These are phyloP conservation scores for Phytophthora kernoviae DNA, from an alignment of 352 stramenopile species.

Conservation along the genomic window DNA sequence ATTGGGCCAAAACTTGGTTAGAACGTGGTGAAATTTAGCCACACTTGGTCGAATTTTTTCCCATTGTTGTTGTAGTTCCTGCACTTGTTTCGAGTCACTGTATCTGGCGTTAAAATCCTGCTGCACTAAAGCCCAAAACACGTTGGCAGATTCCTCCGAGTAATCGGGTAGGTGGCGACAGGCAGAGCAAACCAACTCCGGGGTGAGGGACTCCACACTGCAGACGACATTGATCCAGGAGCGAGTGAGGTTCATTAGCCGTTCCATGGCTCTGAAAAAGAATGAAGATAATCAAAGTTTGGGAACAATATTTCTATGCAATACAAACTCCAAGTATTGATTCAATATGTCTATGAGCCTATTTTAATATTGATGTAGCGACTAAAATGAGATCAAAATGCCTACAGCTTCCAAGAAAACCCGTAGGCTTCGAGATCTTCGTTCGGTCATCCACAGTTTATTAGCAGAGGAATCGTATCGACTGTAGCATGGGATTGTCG, in stretches of 20 bases:
- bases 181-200: slow-evolving; percentile 6
- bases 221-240: slow-evolving; percentile 13
- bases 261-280: background rate
- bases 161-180: slow-evolving; percentile 4
- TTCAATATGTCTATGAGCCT: no score
- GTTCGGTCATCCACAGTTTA: no score
- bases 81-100: background rate
- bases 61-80: slow-evolving; percentile 8
- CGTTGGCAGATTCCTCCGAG: slow-evolving; percentile 8
- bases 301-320: no score
- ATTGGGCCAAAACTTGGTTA: slow-evolving; percentile 13
- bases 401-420: no score
- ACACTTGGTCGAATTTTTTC: slow-evolving; percentile 6
- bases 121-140: slow-evolving; percentile 18
- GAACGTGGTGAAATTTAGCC: slow-evolving; percentile 9
- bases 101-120: slow-evolving; percentile 13
- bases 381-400: no score
- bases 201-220: slow-evolving; percentile 11
- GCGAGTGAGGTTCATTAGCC: background rate
- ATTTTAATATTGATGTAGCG: no score
- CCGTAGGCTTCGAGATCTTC: no score
- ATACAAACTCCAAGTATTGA: no score
- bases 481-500: no score
- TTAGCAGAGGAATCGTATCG: no score
- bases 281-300: no score